Percentiles rank a stretch among this genome's conserved stretches.
phyloP scores from a whole-genome alignment of 352 stramenopile genomes.

The Globisporangium abappressorium region DNA sequence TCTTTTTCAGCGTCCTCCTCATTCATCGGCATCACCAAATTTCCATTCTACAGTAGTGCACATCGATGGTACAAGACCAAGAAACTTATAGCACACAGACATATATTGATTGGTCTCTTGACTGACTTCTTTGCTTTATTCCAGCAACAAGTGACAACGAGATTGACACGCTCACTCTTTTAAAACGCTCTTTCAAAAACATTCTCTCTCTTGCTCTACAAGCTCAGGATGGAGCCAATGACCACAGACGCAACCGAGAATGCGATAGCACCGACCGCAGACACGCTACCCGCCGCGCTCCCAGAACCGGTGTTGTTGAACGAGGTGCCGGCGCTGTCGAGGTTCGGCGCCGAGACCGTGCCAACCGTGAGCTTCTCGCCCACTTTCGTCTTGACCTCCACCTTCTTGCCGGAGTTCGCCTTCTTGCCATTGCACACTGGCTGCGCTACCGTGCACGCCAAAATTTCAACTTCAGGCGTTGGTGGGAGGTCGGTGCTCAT shows the following conservation, averaged over 20 bases:
- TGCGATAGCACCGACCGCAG: constrained; percentile 6
- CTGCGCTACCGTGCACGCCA: constrained; percentile 48
- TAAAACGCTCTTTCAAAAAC: background rate
- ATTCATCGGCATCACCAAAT: background rate
- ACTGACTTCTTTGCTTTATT: background rate
- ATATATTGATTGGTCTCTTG: background rate
- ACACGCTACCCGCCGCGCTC: background rate
- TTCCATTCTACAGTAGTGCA: background rate
- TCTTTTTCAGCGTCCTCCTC: background rate
- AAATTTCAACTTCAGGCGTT: constrained; percentile 27
- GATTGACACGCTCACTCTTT: too few species aligned
- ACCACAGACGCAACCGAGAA: constrained; percentile 13
- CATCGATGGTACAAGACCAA: background rate
- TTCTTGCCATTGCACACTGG: constrained; percentile 52
- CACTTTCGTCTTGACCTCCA: constrained; percentile 18
- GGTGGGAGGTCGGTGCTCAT: background rate
- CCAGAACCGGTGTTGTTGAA: constrained; percentile 10
- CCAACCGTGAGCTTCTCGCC: constrained; percentile 19
- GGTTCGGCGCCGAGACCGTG: constrained; percentile 16
- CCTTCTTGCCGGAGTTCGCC: constrained; percentile 53
- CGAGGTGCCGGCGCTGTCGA: constrained; percentile 1
- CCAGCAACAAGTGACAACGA: background rate
- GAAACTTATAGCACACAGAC: background rate
- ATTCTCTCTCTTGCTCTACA: constrained; percentile 10
- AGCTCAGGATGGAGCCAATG: constrained; percentile 4